Evolutionary conservation across 2,329 filamentous ascomycete genomes (phyloP), one percentile per base, ranked within the genome.

Genomic region (Penicillium frequentans): DNA sequence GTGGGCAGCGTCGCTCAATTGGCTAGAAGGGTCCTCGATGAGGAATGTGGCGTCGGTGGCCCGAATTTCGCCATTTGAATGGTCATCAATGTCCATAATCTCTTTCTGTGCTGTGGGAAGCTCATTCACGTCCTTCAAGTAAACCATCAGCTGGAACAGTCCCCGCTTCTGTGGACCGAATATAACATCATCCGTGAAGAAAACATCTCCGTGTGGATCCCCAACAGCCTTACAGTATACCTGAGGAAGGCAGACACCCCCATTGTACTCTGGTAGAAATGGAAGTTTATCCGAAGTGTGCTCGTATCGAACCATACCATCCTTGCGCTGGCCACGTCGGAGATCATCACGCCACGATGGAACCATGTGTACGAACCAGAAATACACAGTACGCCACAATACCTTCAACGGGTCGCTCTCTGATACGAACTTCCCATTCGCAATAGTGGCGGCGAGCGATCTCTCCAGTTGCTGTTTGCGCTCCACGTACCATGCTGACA

Each of bases 381-480:
- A 61, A 23, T 64, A 68, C 60, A 69, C 70, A 43, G 71, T 65
- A 6, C 73, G 68, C 3, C 74, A 19, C 39, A 72, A 67, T 8
- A 67, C 65, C 24, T 73, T 73, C 26, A 75, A 26, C 0, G 57
- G 62, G 26, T 68, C 61, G 1, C 57, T 55, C 49, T 73, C 69
- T 7, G 63, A 75, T 6, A 73, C 68, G 39, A 73, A 69, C 14
- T 66, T 52, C 0, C 72, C 74, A 45, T 76, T 76, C 11, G 60
- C 59, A 27, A 76, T 69, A 0, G 74, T 76, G 1, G 65, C 58
- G 3, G 70, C 68, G 1, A 76, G 60, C 1, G 73, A 76, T 4
- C 59, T 61, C 16, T 74, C 69, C 1, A 75, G 68, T 54, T 75
- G 73, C 53, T 76, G 74, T 49, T 75, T 74, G 9, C 74, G 70